Base-by-base conservation (phyloP, 2,329 filamentous ascomycete genomes). In the Talaromyces islandicus region DNA sequence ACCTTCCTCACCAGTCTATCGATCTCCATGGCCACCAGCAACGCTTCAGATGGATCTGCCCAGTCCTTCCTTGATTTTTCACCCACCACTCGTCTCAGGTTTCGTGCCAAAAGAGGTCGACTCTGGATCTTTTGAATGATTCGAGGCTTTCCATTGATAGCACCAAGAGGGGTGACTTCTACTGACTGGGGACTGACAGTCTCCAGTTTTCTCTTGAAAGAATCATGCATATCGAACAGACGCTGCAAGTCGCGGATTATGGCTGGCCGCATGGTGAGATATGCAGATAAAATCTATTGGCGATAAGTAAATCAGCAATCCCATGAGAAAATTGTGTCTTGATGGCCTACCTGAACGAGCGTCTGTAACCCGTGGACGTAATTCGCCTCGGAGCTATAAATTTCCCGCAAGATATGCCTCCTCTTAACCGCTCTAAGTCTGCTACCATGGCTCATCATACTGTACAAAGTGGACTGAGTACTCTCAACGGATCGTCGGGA, bases 361-460 rank as follows among this genome's bases (percentile, higher is more conserved):
- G 94, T 91, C 67, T 91, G 91, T 60, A 97, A 75, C 68, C 96
- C 93, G 17, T 88, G 85, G 67, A 97, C 87, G 71, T 97, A 97
- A 68, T 88, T 86, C 71, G 94, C 89, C 73, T 97, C 94, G 0
- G 92, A 96, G 60, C 78, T 83, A 62, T 97, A 85, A 56, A 97
- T 79, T 75, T 97, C 94, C 70, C 94, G 90, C 38, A 97, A 76
- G 43, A 96, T 86, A 63, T 88, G 86, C 14, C 91, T 85, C 62
- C 94, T 85, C 68, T 92, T 89, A 21, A 89, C 75, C 1, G 91
- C 85, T 57, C 92, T 85, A 65, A 87, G 83, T 48, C 84, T 83
- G n/a, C 89, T 87, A 30, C 82, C 86, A 60, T 88, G 83, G 65
- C 96, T 91, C 11, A 87, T 71, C 12, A 78, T 70, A 17, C 77